Evolutionary conservation across 2,329 filamentous ascomycete species (phyloP).

Genomic region (Hypoxylon sp.): DNA sequence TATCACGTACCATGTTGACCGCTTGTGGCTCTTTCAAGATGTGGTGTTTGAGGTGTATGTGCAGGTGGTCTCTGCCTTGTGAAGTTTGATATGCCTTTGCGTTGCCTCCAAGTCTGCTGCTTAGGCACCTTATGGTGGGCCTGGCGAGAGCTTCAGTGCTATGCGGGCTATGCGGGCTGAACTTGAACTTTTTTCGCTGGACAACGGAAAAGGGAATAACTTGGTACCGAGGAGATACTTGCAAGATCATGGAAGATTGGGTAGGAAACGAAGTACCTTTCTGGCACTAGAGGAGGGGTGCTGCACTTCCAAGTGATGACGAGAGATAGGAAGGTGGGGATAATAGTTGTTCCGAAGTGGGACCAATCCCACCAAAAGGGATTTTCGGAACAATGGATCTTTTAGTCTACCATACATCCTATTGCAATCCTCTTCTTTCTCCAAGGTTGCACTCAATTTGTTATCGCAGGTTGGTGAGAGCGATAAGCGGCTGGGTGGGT

Average conservation of each 20-base stretch:
- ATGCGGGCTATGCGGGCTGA: conserved; percentile 23
- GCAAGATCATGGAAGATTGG: neutral
- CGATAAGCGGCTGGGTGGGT: conserved; percentile 28
- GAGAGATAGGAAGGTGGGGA: too few species aligned
- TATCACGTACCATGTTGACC: conserved; percentile 28
- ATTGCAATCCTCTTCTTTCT: too few species aligned
- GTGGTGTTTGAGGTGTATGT: conserved; percentile 17
- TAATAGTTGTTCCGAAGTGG: too few species aligned
- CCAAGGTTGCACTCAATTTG: too few species aligned
- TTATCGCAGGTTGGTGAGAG: too few species aligned
- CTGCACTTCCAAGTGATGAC: too few species aligned
- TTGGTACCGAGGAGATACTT: conserved; percentile 15
- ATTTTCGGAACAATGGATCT: too few species aligned
- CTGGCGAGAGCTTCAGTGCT: conserved; percentile 36
- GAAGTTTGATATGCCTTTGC: conserved; percentile 20
- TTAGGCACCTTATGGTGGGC: conserved; percentile 33
- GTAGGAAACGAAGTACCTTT: neutral
- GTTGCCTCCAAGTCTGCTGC: conserved; percentile 14
- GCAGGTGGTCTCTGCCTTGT: too few species aligned
- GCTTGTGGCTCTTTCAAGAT: neutral
- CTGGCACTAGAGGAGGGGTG: conserved; percentile 25
- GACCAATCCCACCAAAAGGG: too few species aligned
- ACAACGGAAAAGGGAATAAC: conserved; percentile 32
- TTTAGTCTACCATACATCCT: too few species aligned
- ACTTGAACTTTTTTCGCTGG: conserved; percentile 35